phyloP scores from a whole-genome alignment of 495 filamentous ascomycete species.

The Rostrohypoxylon terebratum region DNA sequence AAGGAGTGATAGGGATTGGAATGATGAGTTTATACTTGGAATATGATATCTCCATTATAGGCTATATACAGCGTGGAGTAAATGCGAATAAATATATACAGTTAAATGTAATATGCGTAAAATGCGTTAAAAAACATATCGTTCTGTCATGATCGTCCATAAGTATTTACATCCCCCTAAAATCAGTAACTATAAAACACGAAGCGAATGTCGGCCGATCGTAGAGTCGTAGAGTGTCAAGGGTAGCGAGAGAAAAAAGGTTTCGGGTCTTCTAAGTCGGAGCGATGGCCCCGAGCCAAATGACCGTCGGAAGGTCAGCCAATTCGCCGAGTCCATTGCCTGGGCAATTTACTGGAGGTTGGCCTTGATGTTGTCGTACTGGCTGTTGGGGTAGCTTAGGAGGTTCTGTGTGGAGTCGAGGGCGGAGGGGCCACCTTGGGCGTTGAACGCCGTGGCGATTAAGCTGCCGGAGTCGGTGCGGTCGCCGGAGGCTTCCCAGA shows the following conservation, averaged over 20 bases:
- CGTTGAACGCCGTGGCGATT: conserved; percentile 64
- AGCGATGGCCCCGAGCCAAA: conserved; percentile 38
- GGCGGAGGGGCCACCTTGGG: conserved; percentile 48
- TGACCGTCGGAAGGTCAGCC: conserved; percentile 24
- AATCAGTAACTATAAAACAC: conserved; percentile 13
- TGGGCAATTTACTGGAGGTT: conserved; percentile 41
- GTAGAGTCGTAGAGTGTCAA: not conserved
- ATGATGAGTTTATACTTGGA: not conserved
- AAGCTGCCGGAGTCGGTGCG: conserved; percentile 69
- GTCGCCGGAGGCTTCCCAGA: conserved; percentile 89
- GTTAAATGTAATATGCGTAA: conserved; percentile 12
- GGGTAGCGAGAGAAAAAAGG: not conserved
- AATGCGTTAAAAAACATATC: not conserved
- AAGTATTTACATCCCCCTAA: conserved; percentile 28
- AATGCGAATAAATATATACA: conserved; percentile 26
- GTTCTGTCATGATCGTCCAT: conserved; percentile 2
- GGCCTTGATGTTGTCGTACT: conserved; percentile 58
- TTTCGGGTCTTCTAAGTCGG: conserved; percentile 31
- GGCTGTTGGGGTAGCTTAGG: conserved; percentile 56
- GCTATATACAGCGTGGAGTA: conserved; percentile 24
- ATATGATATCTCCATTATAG: not conserved
- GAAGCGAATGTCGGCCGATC: conserved; percentile 22
- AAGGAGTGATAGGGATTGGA: not conserved
- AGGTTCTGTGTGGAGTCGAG: conserved; percentile 53
- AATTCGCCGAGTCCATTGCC: not conserved